Evolutionary conservation across 352 stramenopile species (phyloP), one percentile per base, ranked within the genome.

Genomic region (Pythium aristosporum): DNA sequence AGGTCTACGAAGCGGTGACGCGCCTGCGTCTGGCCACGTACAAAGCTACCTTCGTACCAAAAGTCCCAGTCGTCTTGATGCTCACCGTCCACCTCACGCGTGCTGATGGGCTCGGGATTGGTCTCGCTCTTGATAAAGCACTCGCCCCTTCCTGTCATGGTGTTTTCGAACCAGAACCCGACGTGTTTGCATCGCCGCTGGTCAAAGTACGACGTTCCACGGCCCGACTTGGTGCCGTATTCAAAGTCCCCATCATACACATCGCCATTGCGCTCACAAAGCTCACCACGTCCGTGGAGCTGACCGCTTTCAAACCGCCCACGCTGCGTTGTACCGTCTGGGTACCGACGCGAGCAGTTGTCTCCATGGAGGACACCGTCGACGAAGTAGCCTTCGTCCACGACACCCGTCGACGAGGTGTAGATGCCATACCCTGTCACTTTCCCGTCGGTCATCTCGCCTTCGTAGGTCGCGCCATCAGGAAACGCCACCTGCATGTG

Each of bases 11-110:
- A 72, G 0, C 80, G 82, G 37, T 91, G 80, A 20, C 79, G 69
- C 18, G 77, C 73, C 23, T 78, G 77, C 46, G 74, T 88, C 61
- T 86, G 71, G 54, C 77, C 77, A 42, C 87, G 68, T 23, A 85
- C 63, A 53, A 89, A 89, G n/a, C 67, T 77, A 12, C 80, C 82
- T 87, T 91, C 82, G 57, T 91, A 91, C 78, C 72, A 86, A 37
- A 82, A 88, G 28, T 87, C 79, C 74, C 78, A 87, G 5, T 72
- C 63, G 12, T 73, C 25, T 12, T 76, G 8, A 57, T 23, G 21
- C 16, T 73, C 8, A 56, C 37, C 50, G 10, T 30, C 25, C 25
- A 30, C 9, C 32, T 13, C 50, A 0, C 9, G 32, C 36, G 9
- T 23, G 2, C n/a, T n/a, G 41, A 6, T 21, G 23, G 16, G 0